These are phyloP conservation scores for Protomyces arabidopsidicola DNA, from an alignment of 1,139 yeast species.

Conservation along the genomic window DNA sequence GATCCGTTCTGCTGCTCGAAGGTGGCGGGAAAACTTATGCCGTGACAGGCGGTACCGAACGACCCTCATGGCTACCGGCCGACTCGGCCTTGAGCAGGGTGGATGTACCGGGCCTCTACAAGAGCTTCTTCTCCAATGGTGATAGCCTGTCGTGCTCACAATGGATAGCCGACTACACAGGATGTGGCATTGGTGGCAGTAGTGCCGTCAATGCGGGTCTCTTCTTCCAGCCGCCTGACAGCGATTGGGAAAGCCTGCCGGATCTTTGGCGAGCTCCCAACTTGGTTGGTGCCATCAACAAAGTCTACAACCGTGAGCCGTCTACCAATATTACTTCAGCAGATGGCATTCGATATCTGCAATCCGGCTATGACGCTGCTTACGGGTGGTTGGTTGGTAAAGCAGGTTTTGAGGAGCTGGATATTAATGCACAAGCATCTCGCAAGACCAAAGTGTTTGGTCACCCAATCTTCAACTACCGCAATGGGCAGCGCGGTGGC, in stretches of 20 bases:
- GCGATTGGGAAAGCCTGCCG: slow-evolving; percentile 5
- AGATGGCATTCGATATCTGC: slow-evolving; percentile 5
- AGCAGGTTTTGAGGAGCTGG: not conserved
- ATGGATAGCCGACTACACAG: not conserved
- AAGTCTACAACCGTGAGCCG: not conserved
- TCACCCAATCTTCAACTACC: slow-evolving; percentile 4
- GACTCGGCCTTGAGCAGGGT: not conserved
- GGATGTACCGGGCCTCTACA: slow-evolving; percentile 13
- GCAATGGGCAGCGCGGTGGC: slow-evolving; percentile 8
- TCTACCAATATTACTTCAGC: not conserved
- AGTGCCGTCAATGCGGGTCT: slow-evolving; percentile 8
- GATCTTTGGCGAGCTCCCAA: not conserved
- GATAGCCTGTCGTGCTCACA: not conserved
- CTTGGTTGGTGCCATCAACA: not conserved
- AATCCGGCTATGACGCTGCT: slow-evolving; percentile 4
- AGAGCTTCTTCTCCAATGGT: not conserved
- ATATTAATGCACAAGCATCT: not conserved
- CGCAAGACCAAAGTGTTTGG: slow-evolving; percentile 2
- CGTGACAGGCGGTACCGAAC: not conserved
- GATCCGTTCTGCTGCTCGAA: not conserved
- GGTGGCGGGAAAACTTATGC: not conserved
- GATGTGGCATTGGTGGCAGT: slow-evolving; percentile 6
- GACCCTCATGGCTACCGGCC: slow-evolving; percentile 2
- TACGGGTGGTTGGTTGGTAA: not conserved
- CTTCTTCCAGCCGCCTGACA: slow-evolving; percentile 5